Percentiles rank a stretch among this genome's conserved stretches.
Evolutionary conservation across 176 grass and related monocot genomes (phyloP).

Genomic region (Olyra latifolia): DNA sequence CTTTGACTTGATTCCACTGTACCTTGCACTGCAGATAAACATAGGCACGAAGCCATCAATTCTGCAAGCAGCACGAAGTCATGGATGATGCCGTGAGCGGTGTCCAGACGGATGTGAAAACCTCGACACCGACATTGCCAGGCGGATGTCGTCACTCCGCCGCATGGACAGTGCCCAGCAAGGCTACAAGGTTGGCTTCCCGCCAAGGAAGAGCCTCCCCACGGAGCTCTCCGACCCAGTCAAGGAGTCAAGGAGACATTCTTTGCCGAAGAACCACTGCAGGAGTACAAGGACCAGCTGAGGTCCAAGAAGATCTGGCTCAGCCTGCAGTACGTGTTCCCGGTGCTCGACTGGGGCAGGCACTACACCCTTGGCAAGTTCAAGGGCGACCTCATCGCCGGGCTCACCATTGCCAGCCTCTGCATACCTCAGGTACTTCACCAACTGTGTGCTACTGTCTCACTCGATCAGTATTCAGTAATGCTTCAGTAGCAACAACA

Average conservation of each 20-base stretch:
- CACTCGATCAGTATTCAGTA: background rate
- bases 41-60: background rate
- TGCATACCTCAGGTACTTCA: conserved; percentile 84
- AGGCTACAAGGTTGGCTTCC: conserved; percentile 59
- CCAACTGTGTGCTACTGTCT: background rate
- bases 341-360: conserved; percentile 68
- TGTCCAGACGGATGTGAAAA: conserved; percentile 35
- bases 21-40: background rate
- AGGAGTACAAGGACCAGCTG: conserved; percentile 63
- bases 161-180: conserved; percentile 6
- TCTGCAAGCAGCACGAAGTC: background rate
- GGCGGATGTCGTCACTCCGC: conserved; percentile 30
- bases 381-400: conserved; percentile 70
- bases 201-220: conserved; percentile 43
- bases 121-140: conserved; percentile 8
- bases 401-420: conserved; percentile 89
- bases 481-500: background rate
- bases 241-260: conserved; percentile 79
- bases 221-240: conserved; percentile 44
- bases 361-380: conserved; percentile 68
- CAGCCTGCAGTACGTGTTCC: conserved; percentile 62
- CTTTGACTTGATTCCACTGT: background rate
- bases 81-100: conserved; percentile 21
- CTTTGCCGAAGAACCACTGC: conserved; percentile 75
- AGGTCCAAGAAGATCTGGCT: conserved; percentile 63